These are phyloP conservation scores for Geotrichum histeridarum DNA, from an alignment of 1,139 yeast genomes.

Conservation along the genomic window DNA sequence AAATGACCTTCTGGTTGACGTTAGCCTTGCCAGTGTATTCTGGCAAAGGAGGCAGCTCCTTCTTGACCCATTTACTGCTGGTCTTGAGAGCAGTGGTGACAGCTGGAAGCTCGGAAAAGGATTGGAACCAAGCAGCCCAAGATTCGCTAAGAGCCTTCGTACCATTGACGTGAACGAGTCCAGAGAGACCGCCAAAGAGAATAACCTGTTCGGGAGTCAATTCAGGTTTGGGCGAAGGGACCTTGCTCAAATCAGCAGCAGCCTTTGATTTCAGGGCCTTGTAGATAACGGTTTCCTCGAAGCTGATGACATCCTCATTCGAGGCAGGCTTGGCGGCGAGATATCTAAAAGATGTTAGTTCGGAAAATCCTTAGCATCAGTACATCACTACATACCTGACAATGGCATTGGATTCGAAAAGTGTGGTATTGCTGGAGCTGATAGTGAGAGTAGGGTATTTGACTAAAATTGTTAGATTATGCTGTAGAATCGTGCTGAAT, in stretches of 20 bases:
- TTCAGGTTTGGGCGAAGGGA: constrained; percentile 25
- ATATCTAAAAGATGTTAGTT: constrained; percentile 34
- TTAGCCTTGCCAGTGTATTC: constrained; percentile 55
- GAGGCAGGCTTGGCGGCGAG: constrained; percentile 34
- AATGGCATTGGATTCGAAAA: constrained; percentile 77
- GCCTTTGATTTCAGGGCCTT: constrained; percentile 17
- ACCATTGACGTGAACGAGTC: constrained; percentile 18
- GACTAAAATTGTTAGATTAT: constrained; percentile 1
- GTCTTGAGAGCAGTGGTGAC: constrained; percentile 23
- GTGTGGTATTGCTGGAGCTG: constrained; percentile 1
- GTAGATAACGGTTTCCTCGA: constrained; percentile 24
- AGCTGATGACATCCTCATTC: constrained; percentile 25
- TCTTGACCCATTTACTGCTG: constrained; percentile 10
- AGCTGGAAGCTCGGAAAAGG: constrained; percentile 21
- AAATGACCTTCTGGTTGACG: constrained; percentile 32
- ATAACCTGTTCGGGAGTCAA: constrained; percentile 25
- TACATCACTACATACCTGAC: constrained; percentile 48
- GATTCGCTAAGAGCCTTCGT: constrained; percentile 13
- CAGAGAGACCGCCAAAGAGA: constrained; percentile 19
- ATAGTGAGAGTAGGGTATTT: constrained; percentile 10
- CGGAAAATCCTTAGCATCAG: constrained; percentile 22
- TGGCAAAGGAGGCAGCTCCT: constrained; percentile 34
- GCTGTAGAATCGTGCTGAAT: neutral
- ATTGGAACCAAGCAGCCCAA: constrained; percentile 15
- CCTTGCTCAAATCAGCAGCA: constrained; percentile 8